Base-by-base conservation (phyloP, 2,329 filamentous ascomycete genomes). In the Rhynchosporium graminicola region DNA sequence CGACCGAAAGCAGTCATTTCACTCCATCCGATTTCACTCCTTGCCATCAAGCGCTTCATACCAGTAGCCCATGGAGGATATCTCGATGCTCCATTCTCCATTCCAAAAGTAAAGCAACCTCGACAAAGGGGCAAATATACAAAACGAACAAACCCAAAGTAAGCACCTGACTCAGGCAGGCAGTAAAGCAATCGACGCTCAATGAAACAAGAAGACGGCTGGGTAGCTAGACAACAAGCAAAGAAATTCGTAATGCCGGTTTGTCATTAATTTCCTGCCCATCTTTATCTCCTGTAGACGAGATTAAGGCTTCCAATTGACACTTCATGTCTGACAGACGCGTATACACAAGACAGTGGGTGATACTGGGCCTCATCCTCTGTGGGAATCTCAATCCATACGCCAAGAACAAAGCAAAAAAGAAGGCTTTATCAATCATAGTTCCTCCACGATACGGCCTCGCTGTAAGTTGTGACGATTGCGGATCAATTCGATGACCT, bases 401-500 rank as follows among this genome's bases (percentile, higher is more conserved):
- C 51, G 26, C 51, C 36, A 13, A n/a, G 38, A 52, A 52, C 20
- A 20, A 52, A 52, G 7, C n/a, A 52, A 15, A 54, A 42, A 40
- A 13, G 51, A 28, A 28, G 28, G 36, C 6, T 4, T 13, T n/a
- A 38, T 15, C 42, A 33, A 42, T 63, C 55, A 72, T 62, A 66
- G 56, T 36, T 71, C 67, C 63, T 74, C 72, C 31, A 74, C 68
- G 29, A 74, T 63, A 43, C 69, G 69, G 3, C 47, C 61, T 36
- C 45, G 59, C 31, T 33, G 28, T 28, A 62, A 36, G 28, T 55
- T 43, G n/a, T 57, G 63, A 20, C 50, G 63, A 46, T 62, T 65
- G 36, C 61, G 68, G 54, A 69, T 60, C 7, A 65, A 67, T 29
- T 67, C 60, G 7, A 71, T 43, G 33, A 70, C 56, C 15, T 59